Conservation (phyloP, 768 basidiomycete genomes). For the Clavulina sp. region DNA sequence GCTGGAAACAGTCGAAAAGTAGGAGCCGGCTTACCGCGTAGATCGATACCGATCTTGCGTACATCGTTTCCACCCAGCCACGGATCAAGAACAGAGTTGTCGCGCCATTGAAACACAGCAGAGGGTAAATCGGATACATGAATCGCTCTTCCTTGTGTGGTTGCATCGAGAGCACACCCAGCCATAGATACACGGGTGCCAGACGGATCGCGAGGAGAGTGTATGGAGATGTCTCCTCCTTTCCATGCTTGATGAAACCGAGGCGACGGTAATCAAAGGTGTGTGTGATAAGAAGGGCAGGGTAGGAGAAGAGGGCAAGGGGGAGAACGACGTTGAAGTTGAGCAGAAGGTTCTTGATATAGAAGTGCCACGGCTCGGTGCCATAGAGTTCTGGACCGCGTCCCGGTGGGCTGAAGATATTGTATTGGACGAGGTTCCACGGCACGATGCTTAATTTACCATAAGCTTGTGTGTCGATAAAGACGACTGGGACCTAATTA, state of each 20-base stretch:
- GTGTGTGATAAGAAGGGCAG: slow-evolving; percentile 58
- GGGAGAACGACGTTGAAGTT: slow-evolving; percentile 85
- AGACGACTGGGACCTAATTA: slow-evolving; percentile 64
- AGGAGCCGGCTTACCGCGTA: slow-evolving; percentile 45
- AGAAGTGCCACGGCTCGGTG: slow-evolving; percentile 73
- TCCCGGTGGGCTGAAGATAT: slow-evolving; percentile 63
- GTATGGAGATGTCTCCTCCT: slow-evolving; percentile 46
- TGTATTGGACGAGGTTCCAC: slow-evolving; percentile 89
- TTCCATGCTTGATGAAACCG: slow-evolving; percentile 30
- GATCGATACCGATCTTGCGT: slow-evolving; percentile 63
- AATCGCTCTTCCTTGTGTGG: slow-evolving; percentile 98
- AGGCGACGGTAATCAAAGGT: slow-evolving; percentile 54
- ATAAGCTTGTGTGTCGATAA: slow-evolving; percentile 75
- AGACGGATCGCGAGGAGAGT: slow-evolving; percentile 58
- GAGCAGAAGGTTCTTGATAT: slow-evolving; percentile 72
- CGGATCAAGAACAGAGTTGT: slow-evolving; percentile 70
- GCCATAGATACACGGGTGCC: slow-evolving; percentile 88
- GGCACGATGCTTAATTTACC: slow-evolving; percentile 63
- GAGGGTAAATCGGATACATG: slow-evolving; percentile 84
- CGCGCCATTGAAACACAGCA: slow-evolving; percentile 88
- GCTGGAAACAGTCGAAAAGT: not conserved
- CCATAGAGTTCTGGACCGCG: slow-evolving; percentile 90
- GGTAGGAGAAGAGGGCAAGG: slow-evolving; percentile 66
- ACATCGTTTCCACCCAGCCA: slow-evolving; percentile 70
- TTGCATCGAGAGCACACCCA: slow-evolving; percentile 58